A percentile compares a stretch with the other conserved stretches of the same genome.
Evolutionary conservation across 1,284 basidiomycete species (phyloP).

Genomic region (Ganoderma meredithae): DNA sequence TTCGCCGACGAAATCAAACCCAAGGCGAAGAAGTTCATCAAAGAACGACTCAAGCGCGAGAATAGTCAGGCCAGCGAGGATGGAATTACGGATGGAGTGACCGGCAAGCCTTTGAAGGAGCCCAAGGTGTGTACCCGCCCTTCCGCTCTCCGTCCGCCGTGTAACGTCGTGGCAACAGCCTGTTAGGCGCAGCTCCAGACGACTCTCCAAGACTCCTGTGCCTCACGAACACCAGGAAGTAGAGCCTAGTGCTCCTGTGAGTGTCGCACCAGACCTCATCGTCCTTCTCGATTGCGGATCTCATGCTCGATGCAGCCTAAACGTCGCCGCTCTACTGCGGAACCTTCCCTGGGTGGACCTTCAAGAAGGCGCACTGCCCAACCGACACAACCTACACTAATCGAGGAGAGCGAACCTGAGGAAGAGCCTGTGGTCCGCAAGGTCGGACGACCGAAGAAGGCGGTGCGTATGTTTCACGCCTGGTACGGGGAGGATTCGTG

Average conservation of each 20-base stretch:
- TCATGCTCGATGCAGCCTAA: constrained; percentile 39
- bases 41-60: constrained; percentile 69
- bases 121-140: constrained; percentile 44
- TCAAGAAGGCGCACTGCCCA: constrained; percentile 48
- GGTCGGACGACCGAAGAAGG: constrained; percentile 65
- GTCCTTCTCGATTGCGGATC: neutral
- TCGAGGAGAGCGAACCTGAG: constrained; percentile 83
- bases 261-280: constrained; percentile 48
- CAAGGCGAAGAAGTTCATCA: constrained; percentile 66
- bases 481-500: neutral
- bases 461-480: constrained; percentile 46
- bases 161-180: constrained; percentile 23
- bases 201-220: constrained; percentile 43
- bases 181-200: constrained; percentile 46
- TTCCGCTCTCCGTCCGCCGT: constrained; percentile 1
- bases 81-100: constrained; percentile 80
- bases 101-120: constrained; percentile 67
- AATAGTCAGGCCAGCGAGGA: constrained; percentile 79
- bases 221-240: constrained; percentile 22
- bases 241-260: constrained; percentile 45
- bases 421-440: constrained; percentile 69
- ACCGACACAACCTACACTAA: constrained; percentile 52
- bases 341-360: constrained; percentile 66
- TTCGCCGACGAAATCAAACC: constrained; percentile 83
- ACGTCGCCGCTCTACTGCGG: constrained; percentile 71